Base-by-base conservation (phyloP, 179 eudicot genomes). In the Drosera spatulata region DNA sequence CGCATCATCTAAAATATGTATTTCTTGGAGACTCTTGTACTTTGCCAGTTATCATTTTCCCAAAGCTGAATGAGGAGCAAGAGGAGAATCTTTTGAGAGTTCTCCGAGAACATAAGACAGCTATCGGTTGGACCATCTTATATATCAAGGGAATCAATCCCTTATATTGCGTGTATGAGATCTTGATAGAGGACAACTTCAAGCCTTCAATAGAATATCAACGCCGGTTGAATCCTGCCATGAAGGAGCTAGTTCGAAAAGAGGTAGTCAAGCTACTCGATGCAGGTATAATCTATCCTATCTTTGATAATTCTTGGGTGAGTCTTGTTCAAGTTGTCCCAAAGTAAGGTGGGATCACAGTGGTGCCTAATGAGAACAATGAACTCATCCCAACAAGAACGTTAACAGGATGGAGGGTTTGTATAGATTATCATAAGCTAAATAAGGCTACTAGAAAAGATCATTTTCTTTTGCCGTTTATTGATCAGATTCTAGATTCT, bases 251-350 rank as follows among this genome's bases (percentile, higher is more conserved):
- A 2, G 58, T 37, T 41, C 8, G 10, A 14, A 39, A 37, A 5
- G 3, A 55, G 10, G 43, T 55, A 5, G 4, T 55, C 38, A 58
- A 41, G 9, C 10, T 41, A 10, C 22, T 55, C 10, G 49, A 58
- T 43, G 33, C 7, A 2, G 50, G 49, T 5, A 58, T 42, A n/a
- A 42, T 58, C 2, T 58, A 58, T 13, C 49, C 48, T 2, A 58
- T 58, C 22, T 41, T 33, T 6, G 47, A 58, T 42, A 58, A 33
- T 43, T 4, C 22, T 11, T 58, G 61, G 61, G 61, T 55, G 12
- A 38, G 58, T 11, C 58, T 2, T 15, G 41, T 11, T 7, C 42
- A 55, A 3, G 58, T 38, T 0, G 42, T 37, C 42, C 41, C 41
- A 0, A 37, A 38, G 41, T 38, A 55, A 55, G 3, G 4, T 2